Conservation (phyloP, 305 asterid genomes). For the Euphrasia arctica region DNA sequence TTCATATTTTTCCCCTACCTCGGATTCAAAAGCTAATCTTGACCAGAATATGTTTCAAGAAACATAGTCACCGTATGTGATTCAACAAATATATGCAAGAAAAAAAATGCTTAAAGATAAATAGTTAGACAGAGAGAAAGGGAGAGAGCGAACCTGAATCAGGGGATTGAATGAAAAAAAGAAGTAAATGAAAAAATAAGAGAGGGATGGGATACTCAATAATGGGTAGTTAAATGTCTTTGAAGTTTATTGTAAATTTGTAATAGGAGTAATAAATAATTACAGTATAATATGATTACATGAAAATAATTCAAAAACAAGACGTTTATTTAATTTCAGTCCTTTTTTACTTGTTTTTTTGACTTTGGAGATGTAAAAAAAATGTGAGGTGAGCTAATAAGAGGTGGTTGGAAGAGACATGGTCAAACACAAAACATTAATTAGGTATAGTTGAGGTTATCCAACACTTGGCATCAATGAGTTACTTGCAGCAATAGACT, state of each 20-base stretch:
- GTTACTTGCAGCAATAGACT: no score
- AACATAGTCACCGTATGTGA: constrained; percentile 10
- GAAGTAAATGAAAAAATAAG: background rate
- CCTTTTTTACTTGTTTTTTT: no score
- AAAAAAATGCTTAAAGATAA: constrained; percentile 13
- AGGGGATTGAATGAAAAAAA: constrained; percentile 9
- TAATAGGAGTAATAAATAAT: no score
- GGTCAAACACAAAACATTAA: constrained; percentile 23
- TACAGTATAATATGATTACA: no score
- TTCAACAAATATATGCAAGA: constrained; percentile 15
- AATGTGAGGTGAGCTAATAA: background rate
- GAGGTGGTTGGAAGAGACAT: constrained; percentile 6
- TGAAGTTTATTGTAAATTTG: no score
- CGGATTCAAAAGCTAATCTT: constrained; percentile 20
- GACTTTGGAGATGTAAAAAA: background rate
- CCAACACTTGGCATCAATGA: constrained; percentile 18
- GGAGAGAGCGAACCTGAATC: constrained; percentile 30
- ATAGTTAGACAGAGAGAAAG: constrained; percentile 9
- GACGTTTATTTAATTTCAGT: no score
- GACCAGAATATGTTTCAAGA: constrained; percentile 25
- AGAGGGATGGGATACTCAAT: constrained; percentile 7
- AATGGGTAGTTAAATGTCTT: constrained; percentile 20
- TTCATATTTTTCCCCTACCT: background rate
- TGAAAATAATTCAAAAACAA: no score
- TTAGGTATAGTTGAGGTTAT: constrained; percentile 10